Evolutionary conservation across 2,329 filamentous ascomycete species (phyloP).

Genomic region (Nigrograna mackinnonii): DNA sequence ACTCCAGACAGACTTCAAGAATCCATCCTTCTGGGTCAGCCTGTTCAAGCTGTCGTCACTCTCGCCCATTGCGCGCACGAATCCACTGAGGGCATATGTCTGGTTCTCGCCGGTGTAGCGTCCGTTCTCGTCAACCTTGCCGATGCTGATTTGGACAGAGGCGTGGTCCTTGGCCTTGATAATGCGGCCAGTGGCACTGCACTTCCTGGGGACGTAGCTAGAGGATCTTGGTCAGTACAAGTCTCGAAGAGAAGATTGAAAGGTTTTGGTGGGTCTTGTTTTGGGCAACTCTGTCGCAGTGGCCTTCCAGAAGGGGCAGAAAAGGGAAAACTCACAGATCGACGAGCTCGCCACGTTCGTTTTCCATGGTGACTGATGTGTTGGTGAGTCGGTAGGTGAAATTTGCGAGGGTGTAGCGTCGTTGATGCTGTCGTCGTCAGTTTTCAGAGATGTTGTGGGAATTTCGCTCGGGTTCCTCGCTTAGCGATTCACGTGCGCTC

Average conservation of each 20-base stretch:
- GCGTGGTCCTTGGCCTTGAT: conserved; percentile 99
- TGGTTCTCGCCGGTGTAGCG: conserved; percentile 96
- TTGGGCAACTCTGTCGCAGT: conserved; percentile 94
- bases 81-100: conserved; percentile 95
- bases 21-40: conserved; percentile 91
- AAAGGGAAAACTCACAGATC: conserved; percentile 79
- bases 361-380: conserved; percentile 80
- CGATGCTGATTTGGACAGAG: conserved; percentile 94
- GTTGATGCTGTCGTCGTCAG: conserved; percentile 29
- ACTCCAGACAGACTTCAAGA: conserved; percentile 97
- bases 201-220: conserved; percentile 98
- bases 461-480: conserved; percentile 9
- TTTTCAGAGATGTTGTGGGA: conserved; percentile 11
- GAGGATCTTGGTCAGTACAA: too few relatives aligned
- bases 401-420: conserved; percentile 25
- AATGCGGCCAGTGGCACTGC: conserved; percentile 98
- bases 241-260: too few relatives aligned
- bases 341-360: conserved; percentile 99
- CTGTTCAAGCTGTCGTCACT: conserved; percentile 95
- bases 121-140: conserved; percentile 99
- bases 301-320: conserved; percentile 99
- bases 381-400: conserved; percentile 22
- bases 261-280: too few relatives aligned
- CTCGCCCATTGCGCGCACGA: conserved; percentile 98
- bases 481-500: conserved; percentile 3